These are phyloP conservation scores for Botryotinia globosa DNA, from an alignment of 2,329 filamentous ascomycete genomes.

Conservation along the genomic window DNA sequence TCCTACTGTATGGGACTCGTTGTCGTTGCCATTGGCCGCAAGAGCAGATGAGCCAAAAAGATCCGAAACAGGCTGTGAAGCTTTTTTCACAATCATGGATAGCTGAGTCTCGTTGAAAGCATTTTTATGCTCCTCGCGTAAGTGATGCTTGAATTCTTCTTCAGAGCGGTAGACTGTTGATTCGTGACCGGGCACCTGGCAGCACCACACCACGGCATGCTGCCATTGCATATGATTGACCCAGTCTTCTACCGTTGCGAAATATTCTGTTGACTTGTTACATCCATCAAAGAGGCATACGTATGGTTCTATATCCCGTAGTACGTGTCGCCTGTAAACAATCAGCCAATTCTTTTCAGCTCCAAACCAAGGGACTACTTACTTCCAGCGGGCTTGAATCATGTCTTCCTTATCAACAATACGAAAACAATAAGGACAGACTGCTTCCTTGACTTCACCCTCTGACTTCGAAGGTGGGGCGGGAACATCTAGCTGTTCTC, in stretches of 20 bases:
- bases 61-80: neutral
- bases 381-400: conserved; percentile 5
- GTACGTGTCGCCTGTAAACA: neutral
- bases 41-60: neutral
- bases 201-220: conserved; percentile 12
- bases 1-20: neutral
- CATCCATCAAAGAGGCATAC: conserved; percentile 13
- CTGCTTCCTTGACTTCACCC: neutral
- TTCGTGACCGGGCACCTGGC: conserved; percentile 7
- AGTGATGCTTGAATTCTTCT: conserved; percentile 2
- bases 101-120: conserved; percentile 9
- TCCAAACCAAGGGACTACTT: neutral
- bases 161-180: neutral
- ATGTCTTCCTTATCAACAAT: conserved; percentile 3
- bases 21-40: neutral
- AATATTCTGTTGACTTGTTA: neutral
- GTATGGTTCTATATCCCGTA: conserved; percentile 14
- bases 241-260: conserved; percentile 10
- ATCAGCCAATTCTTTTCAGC: neutral
- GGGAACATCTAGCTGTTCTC: conserved; percentile 7
- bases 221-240: conserved; percentile 14
- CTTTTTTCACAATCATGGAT: conserved; percentile 1
- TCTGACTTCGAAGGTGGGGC: neutral
- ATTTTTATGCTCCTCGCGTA: neutral
- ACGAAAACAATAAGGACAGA: conserved; percentile 10